Evolutionary conservation across 371 early-diverging fungal genomes (phyloP), one percentile per base, ranked within the genome.

Genomic region (Coemansia sp.): DNA sequence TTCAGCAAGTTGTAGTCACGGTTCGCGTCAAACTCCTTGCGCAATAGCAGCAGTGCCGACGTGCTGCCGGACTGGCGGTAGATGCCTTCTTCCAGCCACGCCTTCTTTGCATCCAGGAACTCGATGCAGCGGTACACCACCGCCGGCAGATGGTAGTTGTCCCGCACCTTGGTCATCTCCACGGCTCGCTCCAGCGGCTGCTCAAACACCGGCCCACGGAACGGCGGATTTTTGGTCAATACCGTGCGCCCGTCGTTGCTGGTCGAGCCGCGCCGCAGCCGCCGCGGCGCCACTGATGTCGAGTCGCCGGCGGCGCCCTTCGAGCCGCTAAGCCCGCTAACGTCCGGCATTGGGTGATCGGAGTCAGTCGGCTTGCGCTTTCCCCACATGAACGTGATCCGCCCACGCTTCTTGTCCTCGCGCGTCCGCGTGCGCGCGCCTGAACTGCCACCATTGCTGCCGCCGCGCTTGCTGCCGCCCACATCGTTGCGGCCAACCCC

Each of bases 41-140:
- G 92, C 59, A 98, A 79, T 31, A 47, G 59, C 56, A 87, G 85
- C 45, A 97, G 89, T 45, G 84, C 82, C 8, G 82, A 68, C 6
- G 87, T 72, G 32, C 89, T 87, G 30, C 98, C 98, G 39, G 89
- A 90, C 62, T 94, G 79, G 10, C 98, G 87, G 78, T 96, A 98
- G 34, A 98, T 90, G 9, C 98, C 98, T 80, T 97, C 97, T 73
- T 98, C 98, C n/a, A 82, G 63, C 49, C 82, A 80, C 14, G 90
- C 91, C 54, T 87, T 82, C 67, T 88, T 91, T 1, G 86, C 84
- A 62, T 98, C 96, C 50, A 98, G 77, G 62, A 90, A 98, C 78
- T 98, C 96, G 58, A 98, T 93, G 63, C 96, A 94, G 4, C 98
- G 87, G 76, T 90, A 93, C 4, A 95, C 90, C 34, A 97, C 89